A percentile compares a stretch with the other conserved stretches of the same genome.
These are phyloP conservation scores for Tolypocladium album DNA, from an alignment of 2,329 filamentous ascomycete species.

Conservation along the genomic window DNA sequence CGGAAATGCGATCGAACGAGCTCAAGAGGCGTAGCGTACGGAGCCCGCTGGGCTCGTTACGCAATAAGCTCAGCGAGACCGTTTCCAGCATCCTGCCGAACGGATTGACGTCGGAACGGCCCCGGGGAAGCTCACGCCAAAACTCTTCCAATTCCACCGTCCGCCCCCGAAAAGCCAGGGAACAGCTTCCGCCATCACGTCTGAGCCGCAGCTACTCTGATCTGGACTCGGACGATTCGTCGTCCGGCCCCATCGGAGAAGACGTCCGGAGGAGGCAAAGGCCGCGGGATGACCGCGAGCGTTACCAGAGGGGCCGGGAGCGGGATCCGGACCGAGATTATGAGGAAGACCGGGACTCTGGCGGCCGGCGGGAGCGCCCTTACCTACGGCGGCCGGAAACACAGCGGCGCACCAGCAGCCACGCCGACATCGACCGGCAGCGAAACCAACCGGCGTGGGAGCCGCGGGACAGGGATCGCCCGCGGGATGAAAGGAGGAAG, in stretches of 20 bases:
- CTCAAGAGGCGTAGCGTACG: conserved; percentile 21
- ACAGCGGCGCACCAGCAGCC: conserved; percentile 36
- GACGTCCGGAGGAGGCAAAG: conserved; percentile 14
- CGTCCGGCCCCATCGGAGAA: conserved; percentile 21
- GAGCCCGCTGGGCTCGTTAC: conserved; percentile 26
- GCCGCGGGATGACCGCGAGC: conserved; percentile 16
- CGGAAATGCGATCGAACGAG: conserved; percentile 24
- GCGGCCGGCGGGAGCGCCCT: conserved; percentile 18
- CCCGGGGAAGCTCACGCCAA: conserved; percentile 24
- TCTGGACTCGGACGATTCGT: conserved; percentile 22
- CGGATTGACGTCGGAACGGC: conserved; percentile 20
- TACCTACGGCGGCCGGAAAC: conserved; percentile 29
- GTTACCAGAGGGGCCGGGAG: conserved; percentile 20
- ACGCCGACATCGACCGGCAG: conserved; percentile 35
- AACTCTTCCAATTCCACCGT: conserved; percentile 18
- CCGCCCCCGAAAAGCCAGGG: conserved; percentile 25
- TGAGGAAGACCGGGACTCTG: conserved; percentile 20
- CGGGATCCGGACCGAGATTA: conserved; percentile 20
- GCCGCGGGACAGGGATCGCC: conserved; percentile 17
- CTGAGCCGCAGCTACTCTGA: conserved; percentile 32
- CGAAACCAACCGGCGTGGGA: conserved; percentile 24
- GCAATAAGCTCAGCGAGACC: conserved; percentile 34
- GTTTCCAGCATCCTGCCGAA: conserved; percentile 31
- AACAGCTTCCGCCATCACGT: conserved; percentile 28
- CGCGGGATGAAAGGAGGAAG: conserved; percentile 22